Evolutionary conservation across 805 yeast genomes (phyloP).

Genomic region (Candida coleopterorum): DNA sequence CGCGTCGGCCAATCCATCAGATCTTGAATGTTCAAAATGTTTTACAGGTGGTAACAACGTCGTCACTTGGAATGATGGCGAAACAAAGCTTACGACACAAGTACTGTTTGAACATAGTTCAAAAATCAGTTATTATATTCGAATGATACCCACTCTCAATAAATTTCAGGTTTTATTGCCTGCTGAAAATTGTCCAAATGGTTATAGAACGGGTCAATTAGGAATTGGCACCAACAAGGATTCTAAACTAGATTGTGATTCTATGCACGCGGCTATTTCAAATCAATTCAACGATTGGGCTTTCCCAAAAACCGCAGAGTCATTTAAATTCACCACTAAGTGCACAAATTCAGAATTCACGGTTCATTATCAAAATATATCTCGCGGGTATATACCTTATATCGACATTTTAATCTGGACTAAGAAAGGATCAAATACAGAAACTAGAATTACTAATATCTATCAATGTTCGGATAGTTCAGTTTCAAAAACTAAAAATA

Average conservation of each 20-base stretch:
- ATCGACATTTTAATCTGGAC: constrained; percentile 11
- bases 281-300: constrained; percentile 19
- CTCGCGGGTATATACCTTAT: constrained; percentile 26
- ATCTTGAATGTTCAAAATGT: constrained; percentile 15
- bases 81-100: constrained; percentile 10
- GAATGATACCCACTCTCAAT: constrained; percentile 12
- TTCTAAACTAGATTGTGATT: constrained; percentile 17
- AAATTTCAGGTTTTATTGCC: constrained; percentile 11
- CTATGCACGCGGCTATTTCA: constrained; percentile 17
- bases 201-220: constrained; percentile 17
- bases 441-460: constrained; percentile 4
- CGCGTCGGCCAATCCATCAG: constrained; percentile 12
- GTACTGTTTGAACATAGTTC: too few species aligned
- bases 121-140: constrained; percentile 1
- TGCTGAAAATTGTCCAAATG: constrained; percentile 16
- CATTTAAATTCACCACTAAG: constrained; percentile 7
- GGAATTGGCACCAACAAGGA: constrained; percentile 16
- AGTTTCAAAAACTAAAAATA: neutral
- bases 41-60: constrained; percentile 18
- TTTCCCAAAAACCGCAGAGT: constrained; percentile 10
- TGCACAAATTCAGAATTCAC: constrained; percentile 13
- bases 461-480: constrained; percentile 1
- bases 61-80: constrained; percentile 15
- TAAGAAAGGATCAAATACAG: neutral
- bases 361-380: constrained; percentile 16